phyloP scores from a whole-genome alignment of 208 protist genomes.

The Crithidia acanthocephali region DNA sequence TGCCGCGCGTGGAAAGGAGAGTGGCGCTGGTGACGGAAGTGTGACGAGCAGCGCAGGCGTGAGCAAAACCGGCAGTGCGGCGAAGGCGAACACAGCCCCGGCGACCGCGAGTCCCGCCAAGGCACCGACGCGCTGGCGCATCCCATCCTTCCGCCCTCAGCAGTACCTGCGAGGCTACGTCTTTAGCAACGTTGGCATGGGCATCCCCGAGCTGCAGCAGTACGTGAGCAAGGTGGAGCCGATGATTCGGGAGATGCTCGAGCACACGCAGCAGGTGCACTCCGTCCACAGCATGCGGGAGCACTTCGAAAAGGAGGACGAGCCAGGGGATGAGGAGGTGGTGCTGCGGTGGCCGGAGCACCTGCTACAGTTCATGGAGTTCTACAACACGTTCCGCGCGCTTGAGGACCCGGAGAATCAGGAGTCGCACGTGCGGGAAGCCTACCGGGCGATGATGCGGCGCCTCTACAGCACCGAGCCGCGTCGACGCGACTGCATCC shows the following conservation, averaged over 20 bases:
- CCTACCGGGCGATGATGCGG: slow-evolving; percentile 65
- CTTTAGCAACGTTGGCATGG: slow-evolving; percentile 64
- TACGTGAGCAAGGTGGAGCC: slow-evolving; percentile 89
- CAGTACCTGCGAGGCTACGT: slow-evolving; percentile 84
- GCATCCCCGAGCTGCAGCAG: slow-evolving; percentile 86
- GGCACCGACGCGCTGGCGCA: slow-evolving; percentile 35
- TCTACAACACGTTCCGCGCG: slow-evolving; percentile 78
- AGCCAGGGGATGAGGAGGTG: slow-evolving; percentile 55
- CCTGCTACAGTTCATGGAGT: slow-evolving; percentile 91
- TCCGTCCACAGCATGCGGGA: slow-evolving; percentile 68
- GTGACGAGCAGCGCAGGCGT: neutral
- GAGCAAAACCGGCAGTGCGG: neutral
- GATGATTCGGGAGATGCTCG: slow-evolving; percentile 87
- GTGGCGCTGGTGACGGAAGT: neutral
- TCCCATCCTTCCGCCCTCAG: slow-evolving; percentile 75
- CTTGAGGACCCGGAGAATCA: slow-evolving; percentile 75
- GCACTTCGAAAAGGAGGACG: slow-evolving; percentile 70
- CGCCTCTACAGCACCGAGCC: slow-evolving; percentile 62
- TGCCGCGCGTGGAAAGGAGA: neutral
- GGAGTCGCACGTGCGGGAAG: slow-evolving; percentile 48
- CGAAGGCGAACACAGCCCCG: neutral
- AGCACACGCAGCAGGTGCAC: slow-evolving; percentile 90
- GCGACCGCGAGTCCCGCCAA: neutral
- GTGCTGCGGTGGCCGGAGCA: slow-evolving; percentile 85
- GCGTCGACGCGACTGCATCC: slow-evolving; percentile 61